A percentile compares a stretch with the other conserved stretches of the same genome.
Conservation (phyloP, 768 basidiomycete genomes). For the Kwoniella dendrophila region DNA sequence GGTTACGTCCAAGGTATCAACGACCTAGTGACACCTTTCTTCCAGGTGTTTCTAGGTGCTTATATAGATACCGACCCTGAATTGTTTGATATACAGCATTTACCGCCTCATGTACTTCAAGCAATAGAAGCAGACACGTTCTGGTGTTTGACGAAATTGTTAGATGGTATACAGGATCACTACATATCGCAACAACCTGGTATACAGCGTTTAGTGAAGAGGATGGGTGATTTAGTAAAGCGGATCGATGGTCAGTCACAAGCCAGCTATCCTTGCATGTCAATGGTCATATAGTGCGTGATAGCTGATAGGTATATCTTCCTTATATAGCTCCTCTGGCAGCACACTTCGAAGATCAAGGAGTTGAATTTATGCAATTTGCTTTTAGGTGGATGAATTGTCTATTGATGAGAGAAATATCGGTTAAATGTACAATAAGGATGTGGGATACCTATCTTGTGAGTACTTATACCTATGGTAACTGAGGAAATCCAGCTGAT, state of each 20-base stretch:
- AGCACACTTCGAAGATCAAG: conserved; percentile 80
- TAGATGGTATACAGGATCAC: conserved; percentile 98
- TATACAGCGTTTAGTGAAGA: conserved; percentile 85
- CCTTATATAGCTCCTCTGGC: conserved; percentile 73
- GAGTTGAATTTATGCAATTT: conserved; percentile 99
- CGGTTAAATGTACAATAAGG: conserved; percentile 90
- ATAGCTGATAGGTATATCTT: background rate
- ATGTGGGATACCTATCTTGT: conserved; percentile 99
- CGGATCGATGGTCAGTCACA: conserved; percentile 54
- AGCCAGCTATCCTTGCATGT: too few relatives aligned
- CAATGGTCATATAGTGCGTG: background rate
- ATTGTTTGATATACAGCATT: conserved; percentile 73
- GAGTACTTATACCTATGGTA: too few relatives aligned
- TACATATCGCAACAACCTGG: conserved; percentile 97
- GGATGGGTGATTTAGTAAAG: conserved; percentile 87
- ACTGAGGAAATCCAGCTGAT: too few relatives aligned
- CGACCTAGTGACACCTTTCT: conserved; percentile 96
- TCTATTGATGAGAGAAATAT: conserved; percentile 95
- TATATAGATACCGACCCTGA: conserved; percentile 96
- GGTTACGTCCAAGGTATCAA: conserved; percentile 99
- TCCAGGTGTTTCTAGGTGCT: conserved; percentile 91
- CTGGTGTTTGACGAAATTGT: conserved; percentile 92
- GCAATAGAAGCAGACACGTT: conserved; percentile 97
- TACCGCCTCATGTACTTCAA: conserved; percentile 70
- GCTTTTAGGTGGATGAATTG: conserved; percentile 99